Evolutionary conservation across 495 filamentous ascomycete species (phyloP).

Genomic region (Elasticomyces elasticus): DNA sequence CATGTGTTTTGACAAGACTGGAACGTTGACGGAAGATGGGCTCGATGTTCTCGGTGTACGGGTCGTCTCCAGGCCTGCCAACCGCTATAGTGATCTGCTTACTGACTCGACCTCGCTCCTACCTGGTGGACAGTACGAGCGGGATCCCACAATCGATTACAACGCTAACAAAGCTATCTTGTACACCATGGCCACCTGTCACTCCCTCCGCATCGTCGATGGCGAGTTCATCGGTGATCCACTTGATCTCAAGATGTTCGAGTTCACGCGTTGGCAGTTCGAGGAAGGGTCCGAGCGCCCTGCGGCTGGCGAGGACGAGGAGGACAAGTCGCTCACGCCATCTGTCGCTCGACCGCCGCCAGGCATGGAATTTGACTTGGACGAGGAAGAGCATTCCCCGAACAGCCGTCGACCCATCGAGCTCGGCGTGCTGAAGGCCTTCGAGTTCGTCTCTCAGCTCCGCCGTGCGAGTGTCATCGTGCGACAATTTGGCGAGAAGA

Average conservation of each 20-base stretch:
- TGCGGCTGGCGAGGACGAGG: slow-evolving; percentile 46
- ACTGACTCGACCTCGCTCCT: slow-evolving; percentile 46
- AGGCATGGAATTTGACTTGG: slow-evolving; percentile 46
- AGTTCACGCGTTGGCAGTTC: slow-evolving; percentile 89
- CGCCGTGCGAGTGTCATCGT: slow-evolving; percentile 89
- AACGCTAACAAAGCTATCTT: slow-evolving; percentile 60
- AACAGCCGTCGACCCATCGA: slow-evolving; percentile 47
- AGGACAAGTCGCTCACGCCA: slow-evolving; percentile 59
- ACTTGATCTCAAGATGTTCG: slow-evolving; percentile 96
- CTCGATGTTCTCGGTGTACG: slow-evolving; percentile 87
- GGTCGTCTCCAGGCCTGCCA: slow-evolving; percentile 54
- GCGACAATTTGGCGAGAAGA: slow-evolving; percentile 66
- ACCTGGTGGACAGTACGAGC: slow-evolving; percentile 43
- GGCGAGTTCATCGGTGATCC: slow-evolving; percentile 86
- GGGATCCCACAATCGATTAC: slow-evolving; percentile 48
- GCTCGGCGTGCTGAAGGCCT: slow-evolving; percentile 75
- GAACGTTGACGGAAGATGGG: slow-evolving; percentile 93
- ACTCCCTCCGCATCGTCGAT: slow-evolving; percentile 80
- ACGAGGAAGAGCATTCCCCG: slow-evolving; percentile 30
- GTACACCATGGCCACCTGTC: slow-evolving; percentile 95
- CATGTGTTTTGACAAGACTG: slow-evolving; percentile 98
- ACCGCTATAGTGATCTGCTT: slow-evolving; percentile 53
- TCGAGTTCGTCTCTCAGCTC: slow-evolving; percentile 95
- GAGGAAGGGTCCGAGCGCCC: slow-evolving; percentile 66
- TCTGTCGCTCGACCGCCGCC: slow-evolving; percentile 76